A percentile compares a stretch with the other conserved stretches of the same genome.
phyloP scores from a whole-genome alignment of 257 asterid genomes.

The Craterostigma plantagineum region DNA sequence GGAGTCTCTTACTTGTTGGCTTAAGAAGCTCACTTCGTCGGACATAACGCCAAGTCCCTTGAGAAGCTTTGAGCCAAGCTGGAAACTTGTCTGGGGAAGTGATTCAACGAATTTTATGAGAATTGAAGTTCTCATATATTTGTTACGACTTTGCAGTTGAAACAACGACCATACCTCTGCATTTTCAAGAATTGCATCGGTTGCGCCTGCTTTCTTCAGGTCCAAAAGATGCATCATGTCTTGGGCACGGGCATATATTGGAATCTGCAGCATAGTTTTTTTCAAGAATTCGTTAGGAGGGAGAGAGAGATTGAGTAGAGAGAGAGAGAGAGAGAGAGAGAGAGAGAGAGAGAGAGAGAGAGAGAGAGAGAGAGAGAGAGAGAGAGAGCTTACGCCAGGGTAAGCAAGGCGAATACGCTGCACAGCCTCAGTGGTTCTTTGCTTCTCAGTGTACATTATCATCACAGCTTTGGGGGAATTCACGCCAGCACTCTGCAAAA shows the following conservation, averaged over 20 bases:
- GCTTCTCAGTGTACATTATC: slow-evolving; percentile 78
- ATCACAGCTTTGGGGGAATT: slow-evolving; percentile 82
- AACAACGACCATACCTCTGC: slow-evolving; percentile 98
- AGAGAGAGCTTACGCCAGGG: slow-evolving; percentile 41
- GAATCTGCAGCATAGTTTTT: slow-evolving; percentile 31
- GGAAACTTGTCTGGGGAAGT: slow-evolving; percentile 76
- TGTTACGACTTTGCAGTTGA: too few species aligned
- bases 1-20: slow-evolving; percentile 63
- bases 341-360: not conserved
- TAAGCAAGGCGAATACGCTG: slow-evolving; percentile 83
- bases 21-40: slow-evolving; percentile 68
- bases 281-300: not conserved
- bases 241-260: slow-evolving; percentile 87
- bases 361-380: slow-evolving; percentile 8
- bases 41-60: slow-evolving; percentile 91
- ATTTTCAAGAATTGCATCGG: slow-evolving; percentile 86
- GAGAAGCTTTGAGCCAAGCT: slow-evolving; percentile 90
- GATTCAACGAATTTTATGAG: too few species aligned
- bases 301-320: not conserved
- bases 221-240: slow-evolving; percentile 76
- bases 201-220: slow-evolving; percentile 88
- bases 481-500: slow-evolving; percentile 89
- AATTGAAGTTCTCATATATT: too few species aligned
- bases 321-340: not conserved
- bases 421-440: slow-evolving; percentile 63